These are phyloP conservation scores for Elaphomyces granulatus DNA, from an alignment of 495 filamentous ascomycete genomes.

Conservation along the genomic window DNA sequence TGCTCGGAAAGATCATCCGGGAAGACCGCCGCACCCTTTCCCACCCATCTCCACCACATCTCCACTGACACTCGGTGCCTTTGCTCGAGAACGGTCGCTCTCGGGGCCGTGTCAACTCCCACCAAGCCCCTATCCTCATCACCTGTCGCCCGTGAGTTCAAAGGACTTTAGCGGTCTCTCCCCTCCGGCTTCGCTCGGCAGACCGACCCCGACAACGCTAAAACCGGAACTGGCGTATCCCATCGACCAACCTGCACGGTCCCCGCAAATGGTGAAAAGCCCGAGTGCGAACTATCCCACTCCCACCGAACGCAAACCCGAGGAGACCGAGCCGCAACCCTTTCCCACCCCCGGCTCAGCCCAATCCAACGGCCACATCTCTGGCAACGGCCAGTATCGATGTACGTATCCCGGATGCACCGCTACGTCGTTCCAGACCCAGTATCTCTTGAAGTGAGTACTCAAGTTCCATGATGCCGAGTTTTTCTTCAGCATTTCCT, in stretches of 20 bases:
- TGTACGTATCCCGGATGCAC: slow-evolving; percentile 64
- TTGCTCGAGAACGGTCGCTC: slow-evolving; percentile 21
- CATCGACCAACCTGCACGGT: slow-evolving; percentile 15
- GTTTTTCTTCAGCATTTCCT: background rate
- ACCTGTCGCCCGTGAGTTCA: slow-evolving; percentile 26
- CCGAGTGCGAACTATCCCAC: slow-evolving; percentile 29
- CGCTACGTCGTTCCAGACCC: slow-evolving; percentile 82
- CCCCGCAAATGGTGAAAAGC: slow-evolving; percentile 18
- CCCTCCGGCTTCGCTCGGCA: slow-evolving; percentile 23
- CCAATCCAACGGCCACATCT: slow-evolving; percentile 13
- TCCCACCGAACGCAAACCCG: slow-evolving; percentile 22
- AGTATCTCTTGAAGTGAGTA: slow-evolving; percentile 63
- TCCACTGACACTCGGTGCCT: slow-evolving; percentile 18
- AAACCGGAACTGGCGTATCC: slow-evolving; percentile 15
- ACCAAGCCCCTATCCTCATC: slow-evolving; percentile 24
- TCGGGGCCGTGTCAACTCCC: slow-evolving; percentile 5
- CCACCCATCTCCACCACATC: slow-evolving; percentile 16
- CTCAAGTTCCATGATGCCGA: slow-evolving; percentile 1
- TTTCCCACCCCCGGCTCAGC: slow-evolving; percentile 11
- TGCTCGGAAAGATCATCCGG: slow-evolving; percentile 10
- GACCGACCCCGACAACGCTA: slow-evolving; percentile 15
- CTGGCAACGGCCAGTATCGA: slow-evolving; percentile 30
- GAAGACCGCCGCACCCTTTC: slow-evolving; percentile 13
- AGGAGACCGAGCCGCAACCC: slow-evolving; percentile 12
- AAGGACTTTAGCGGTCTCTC: slow-evolving; percentile 27